Evolutionary conservation across 768 basidiomycete species (phyloP), one percentile per base, ranked within the genome.

Genomic region (Saitozyma sp.): DNA sequence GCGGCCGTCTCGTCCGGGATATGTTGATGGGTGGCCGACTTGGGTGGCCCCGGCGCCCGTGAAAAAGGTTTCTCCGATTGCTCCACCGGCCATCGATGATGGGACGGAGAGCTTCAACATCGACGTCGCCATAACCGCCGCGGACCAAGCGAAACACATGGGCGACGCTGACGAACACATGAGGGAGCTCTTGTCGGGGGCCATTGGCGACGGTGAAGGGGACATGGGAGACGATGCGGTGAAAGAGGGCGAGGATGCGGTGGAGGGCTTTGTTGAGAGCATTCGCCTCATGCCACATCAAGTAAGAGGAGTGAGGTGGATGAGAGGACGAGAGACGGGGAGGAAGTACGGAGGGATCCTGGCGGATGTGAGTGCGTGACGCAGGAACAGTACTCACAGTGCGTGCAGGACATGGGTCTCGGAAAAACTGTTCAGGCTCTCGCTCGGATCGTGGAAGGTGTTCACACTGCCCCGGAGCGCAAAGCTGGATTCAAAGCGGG

Each of bases 311-410:
- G 84, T 92, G 0, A 79, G 80, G 29, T 99, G 94, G 94, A 93
- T 99, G 89, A 82, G 82, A 20, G 86, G 87, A 8, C 84, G 94
- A 17, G 95, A 98, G 79, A 78, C 83, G 8, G 87, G 86, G 40
- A 91, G 90, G 79, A 86, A 88, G 68, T 82, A 72, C 8, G 94
- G 95, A 1, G 95, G 95, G 0, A 92, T 97, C 67, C 81, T 96
- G 13, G 92, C 92, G 6, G 93, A 97, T 76, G 79, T 81, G 59
- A 77, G 79, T 76, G 7, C 20, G 11, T 29, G 92, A 93, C 13
- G 52, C 50, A 14, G 17, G 50, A 13, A 20, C 9, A 38, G 17
- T 46, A 56, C 49, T 57, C 17, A 39, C 14, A 10, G 17, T 48
- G 38, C 53, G 61, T n/a, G 37, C 17, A 78, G 77, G 78, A 79